Conservation (phyloP, 306 rosid genomes). For the Purshia tridentata region DNA sequence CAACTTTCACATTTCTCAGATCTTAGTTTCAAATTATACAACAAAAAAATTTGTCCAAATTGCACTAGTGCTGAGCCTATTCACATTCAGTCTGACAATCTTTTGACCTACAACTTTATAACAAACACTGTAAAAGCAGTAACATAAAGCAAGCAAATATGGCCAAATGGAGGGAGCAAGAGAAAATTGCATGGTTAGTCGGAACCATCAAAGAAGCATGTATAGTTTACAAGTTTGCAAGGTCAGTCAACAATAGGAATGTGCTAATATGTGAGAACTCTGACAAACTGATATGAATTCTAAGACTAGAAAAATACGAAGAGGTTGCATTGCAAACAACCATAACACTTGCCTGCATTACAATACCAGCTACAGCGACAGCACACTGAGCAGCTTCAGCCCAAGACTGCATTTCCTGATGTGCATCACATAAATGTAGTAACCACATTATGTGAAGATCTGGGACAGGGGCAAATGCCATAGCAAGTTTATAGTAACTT, state of each 20-base stretch:
- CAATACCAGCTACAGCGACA: conserved; percentile 97
- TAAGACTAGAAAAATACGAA: not conserved
- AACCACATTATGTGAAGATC: conserved; percentile 99
- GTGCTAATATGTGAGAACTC: not conserved
- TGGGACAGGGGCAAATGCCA: conserved; percentile 99
- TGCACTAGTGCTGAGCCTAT: not conserved
- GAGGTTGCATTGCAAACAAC: conserved; percentile 6
- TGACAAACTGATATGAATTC: not conserved
- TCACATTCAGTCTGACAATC: not conserved
- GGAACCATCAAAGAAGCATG: not conserved
- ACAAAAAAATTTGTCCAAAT: not conserved
- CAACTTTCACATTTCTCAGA: not conserved
- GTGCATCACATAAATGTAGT: conserved; percentile 96
- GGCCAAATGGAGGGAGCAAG: not conserved
- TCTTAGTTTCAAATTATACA: not conserved
- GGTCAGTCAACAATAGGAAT: not conserved
- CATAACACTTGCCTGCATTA: conserved; percentile 70
- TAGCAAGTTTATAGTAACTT: conserved; percentile 84
- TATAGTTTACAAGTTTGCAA: not conserved
- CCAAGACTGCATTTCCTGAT: conserved; percentile 99
- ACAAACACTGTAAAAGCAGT: not conserved
- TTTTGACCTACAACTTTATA: not conserved
- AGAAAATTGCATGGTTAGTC: not conserved
- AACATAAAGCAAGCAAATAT: not conserved
- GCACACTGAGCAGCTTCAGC: conserved; percentile 99